Evolutionary conservation across 75 land plant species (phyloP).

Genomic region (Cunninghamia lanceolata): DNA sequence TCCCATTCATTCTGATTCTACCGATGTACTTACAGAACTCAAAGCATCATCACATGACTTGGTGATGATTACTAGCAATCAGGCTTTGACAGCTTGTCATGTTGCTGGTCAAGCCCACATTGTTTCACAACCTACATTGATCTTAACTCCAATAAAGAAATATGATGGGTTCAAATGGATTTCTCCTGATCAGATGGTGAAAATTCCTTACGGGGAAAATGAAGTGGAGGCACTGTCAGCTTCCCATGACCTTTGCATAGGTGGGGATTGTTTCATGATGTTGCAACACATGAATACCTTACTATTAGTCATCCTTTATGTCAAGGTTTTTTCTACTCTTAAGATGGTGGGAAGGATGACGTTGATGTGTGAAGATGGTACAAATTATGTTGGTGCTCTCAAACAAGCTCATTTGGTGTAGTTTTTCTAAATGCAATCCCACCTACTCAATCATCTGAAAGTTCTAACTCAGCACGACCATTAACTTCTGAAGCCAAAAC

Average conservation of each 20-base stretch:
- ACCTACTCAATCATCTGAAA: no score
- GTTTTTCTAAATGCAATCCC: no score
- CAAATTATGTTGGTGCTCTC: conserved; percentile 98
- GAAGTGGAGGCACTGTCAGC: no score
- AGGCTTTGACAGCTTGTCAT: conserved; percentile 97
- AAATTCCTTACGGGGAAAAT: conserved; percentile 53
- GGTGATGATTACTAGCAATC: conserved; percentile 98
- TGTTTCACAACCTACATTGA: conserved; percentile 65
- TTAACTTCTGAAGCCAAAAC: no score
- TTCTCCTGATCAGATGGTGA: conserved; percentile 84
- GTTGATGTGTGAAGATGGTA: conserved; percentile 99
- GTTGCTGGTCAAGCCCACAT: conserved; percentile 95
- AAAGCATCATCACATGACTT: conserved; percentile 88
- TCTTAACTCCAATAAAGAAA: conserved; percentile 24
- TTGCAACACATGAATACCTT: conserved; percentile 70
- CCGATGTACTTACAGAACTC: conserved; percentile 70
- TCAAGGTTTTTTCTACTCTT: conserved; percentile 92
- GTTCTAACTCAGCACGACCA: no score
- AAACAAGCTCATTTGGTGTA: conserved; percentile 98
- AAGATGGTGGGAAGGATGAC: no score
- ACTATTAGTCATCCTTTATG: conserved; percentile 75
- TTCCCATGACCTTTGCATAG: no score
- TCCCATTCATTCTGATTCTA: conserved; percentile 87
- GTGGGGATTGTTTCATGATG: no score
- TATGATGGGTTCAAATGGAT: conserved; percentile 72